phyloP scores from a whole-genome alignment of 768 basidiomycete genomes.

The Xanthoconium purpureum region DNA sequence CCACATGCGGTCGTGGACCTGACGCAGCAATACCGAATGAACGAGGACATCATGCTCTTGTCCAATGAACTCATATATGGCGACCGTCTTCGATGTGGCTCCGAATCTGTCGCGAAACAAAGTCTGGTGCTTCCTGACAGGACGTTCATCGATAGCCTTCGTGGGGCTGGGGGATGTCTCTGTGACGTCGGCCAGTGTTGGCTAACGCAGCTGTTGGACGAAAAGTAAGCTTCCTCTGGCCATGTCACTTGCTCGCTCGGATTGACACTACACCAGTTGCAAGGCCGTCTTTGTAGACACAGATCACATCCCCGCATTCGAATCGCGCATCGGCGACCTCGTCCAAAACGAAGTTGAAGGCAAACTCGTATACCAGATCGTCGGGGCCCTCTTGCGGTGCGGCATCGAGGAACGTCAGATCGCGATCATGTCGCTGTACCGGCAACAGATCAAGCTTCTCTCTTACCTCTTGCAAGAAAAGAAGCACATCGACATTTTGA shows the following conservation, averaged over 20 bases:
- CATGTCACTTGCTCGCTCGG: too few species aligned
- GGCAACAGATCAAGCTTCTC: slow-evolving; percentile 92
- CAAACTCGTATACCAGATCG: slow-evolving; percentile 59
- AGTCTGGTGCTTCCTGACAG: slow-evolving; percentile 52
- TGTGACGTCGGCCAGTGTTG: slow-evolving; percentile 55
- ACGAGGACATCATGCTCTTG: slow-evolving; percentile 89
- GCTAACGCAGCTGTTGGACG: slow-evolving; percentile 61
- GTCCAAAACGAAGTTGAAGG: slow-evolving; percentile 90
- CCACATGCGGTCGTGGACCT: slow-evolving; percentile 84
- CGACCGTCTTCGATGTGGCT: slow-evolving; percentile 76
- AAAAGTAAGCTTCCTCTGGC: slow-evolving; percentile 46
- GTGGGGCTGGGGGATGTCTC: slow-evolving; percentile 30
- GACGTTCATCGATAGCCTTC: slow-evolving; percentile 43
- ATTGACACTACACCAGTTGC: slow-evolving; percentile 45
- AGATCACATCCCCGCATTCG: slow-evolving; percentile 71
- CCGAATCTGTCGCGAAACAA: slow-evolving; percentile 60
- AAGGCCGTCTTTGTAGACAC: slow-evolving; percentile 95
- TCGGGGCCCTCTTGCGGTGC: slow-evolving; percentile 57
- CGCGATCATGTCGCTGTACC: slow-evolving; percentile 87
- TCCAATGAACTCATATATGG: slow-evolving; percentile 86
- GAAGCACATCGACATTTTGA: slow-evolving; percentile 75
- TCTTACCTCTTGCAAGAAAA: slow-evolving; percentile 56
- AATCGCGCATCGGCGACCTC: slow-evolving; percentile 81
- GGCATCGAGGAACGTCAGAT: slow-evolving; percentile 72
- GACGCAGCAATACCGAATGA: slow-evolving; percentile 93